A percentile compares a stretch with the other conserved stretches of the same genome.
These are phyloP conservation scores for Apiospora rasikravindrae DNA, from an alignment of 2,329 filamentous ascomycete genomes.

Conservation along the genomic window DNA sequence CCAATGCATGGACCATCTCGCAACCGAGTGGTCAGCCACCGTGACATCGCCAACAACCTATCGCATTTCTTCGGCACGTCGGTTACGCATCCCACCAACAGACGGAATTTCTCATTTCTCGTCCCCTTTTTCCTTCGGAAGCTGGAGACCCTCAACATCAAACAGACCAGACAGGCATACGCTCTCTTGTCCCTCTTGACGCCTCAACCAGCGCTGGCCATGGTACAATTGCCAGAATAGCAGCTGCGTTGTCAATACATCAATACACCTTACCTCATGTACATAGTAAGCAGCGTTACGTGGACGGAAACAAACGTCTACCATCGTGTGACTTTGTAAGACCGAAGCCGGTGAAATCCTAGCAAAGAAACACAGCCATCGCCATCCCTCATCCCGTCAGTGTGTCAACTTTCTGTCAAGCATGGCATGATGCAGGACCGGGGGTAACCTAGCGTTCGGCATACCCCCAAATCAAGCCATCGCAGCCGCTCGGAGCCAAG, in stretches of 20 bases:
- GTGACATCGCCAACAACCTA: slow-evolving; percentile 9
- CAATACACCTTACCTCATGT: background rate
- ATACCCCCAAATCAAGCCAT: slow-evolving; percentile 8
- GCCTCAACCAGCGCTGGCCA: background rate
- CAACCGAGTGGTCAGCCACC: background rate
- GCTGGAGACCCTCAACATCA: background rate
- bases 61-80: background rate
- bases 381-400: background rate
- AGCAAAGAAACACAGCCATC: background rate
- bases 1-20: slow-evolving; percentile 11
- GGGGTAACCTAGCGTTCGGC: slow-evolving; percentile 8
- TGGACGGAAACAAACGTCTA: background rate
- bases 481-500: slow-evolving; percentile 11
- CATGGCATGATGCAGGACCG: slow-evolving; percentile 12
- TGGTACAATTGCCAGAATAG: background rate
- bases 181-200: background rate
- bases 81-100: background rate
- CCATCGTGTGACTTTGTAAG: background rate
- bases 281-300: background rate
- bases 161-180: slow-evolving; percentile 4
- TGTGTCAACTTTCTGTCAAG: slow-evolving; percentile 8
- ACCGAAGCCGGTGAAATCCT: background rate
- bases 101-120: background rate
- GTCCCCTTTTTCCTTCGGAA: background rate
- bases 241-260: background rate